These are phyloP conservation scores for Penicillium sp. DNA, from an alignment of 2,329 filamentous ascomycete genomes.

Conservation along the genomic window DNA sequence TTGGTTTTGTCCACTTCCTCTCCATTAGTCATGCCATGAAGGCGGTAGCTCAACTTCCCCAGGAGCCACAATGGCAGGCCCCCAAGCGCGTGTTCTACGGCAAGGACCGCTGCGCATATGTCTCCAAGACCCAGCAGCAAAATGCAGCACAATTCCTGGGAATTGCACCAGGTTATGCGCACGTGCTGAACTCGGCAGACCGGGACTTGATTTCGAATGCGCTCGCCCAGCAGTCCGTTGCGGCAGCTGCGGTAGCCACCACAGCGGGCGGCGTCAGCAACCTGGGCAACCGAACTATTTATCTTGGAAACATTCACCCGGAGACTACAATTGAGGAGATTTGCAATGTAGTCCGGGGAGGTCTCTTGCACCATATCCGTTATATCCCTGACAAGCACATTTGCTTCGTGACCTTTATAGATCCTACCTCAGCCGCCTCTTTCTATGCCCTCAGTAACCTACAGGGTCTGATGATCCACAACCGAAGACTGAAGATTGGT, in stretches of 20 bases:
- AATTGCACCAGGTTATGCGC: conserved; percentile 93
- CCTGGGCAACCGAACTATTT: conserved; percentile 94
- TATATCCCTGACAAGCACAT: conserved; percentile 99
- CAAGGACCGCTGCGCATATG: conserved; percentile 97
- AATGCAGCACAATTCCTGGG: conserved; percentile 97
- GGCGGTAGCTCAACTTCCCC: conserved; percentile 91
- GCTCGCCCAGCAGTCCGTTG: conserved; percentile 94
- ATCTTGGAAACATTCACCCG: conserved; percentile 96
- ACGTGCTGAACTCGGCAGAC: conserved; percentile 93
- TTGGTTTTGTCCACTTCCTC: conserved; percentile 95
- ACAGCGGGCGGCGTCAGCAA: conserved; percentile 97
- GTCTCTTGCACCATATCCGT: conserved; percentile 93
- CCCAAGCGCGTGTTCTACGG: conserved; percentile 97
- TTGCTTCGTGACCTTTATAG: conserved; percentile 99
- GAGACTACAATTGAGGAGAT: conserved; percentile 99
- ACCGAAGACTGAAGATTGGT: conserved; percentile 94
- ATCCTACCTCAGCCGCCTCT: conserved; percentile 93
- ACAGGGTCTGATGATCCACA: conserved; percentile 98
- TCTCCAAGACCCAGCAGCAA: conserved; percentile 99
- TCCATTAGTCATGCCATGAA: conserved; percentile 99
- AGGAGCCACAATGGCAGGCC: conserved; percentile 91
- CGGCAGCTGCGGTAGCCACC: conserved; percentile 92
- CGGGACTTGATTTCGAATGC: conserved; percentile 96
- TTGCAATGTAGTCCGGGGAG: conserved; percentile 96
- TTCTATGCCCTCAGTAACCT: conserved; percentile 98